Evolutionary conservation across 73 alveolate genomes (phyloP), one percentile per base, ranked within the genome.

Genomic region (Paramecium tetraurelia): DNA sequence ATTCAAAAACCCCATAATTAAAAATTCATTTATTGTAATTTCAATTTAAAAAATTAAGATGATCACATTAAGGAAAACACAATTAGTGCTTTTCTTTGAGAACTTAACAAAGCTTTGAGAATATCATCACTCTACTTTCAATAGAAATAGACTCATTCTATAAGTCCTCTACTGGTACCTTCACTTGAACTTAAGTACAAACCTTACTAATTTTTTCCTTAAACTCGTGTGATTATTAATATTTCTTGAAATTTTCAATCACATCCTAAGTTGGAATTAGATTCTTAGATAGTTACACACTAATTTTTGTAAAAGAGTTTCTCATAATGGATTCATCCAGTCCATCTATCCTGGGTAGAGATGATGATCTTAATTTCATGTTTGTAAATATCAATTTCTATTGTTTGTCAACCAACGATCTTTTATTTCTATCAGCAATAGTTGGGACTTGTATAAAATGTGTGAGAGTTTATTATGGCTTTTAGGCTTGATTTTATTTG

Each of bases 61-160:
- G 90, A 80, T 80, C 90, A 80, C 90, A 80, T 24, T 80, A 20
- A 41, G 72, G 76, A 22, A 40, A 40, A 80, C 90, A 80, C 2
- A 80, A 80, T 46, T 41, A 24, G 43, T 80, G 90, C 57, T 80
- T 80, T 48, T 80, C 90, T 63, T 44, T 44, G n/a, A 80, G 33
- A 63, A 80, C 29, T 24, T 21, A 38, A 18, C 46, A 41, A 11
- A 80, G 38, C 27, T 80, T 80, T 46, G 46, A 80, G 90, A 80
- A 80, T 10, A 14, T 24, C 75, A 80, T 80, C 12, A 80, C 29
- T 9, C 53, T 40, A 11, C 10, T 31, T 80, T 80, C 77, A 8
- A 16, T 22, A 63, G 57, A 22, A 9, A 48, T 20, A 4, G 75
- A 33, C 75, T 80, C 90, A 80, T 80, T 43, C 7, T 18, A 29